A percentile compares a stretch with the other conserved stretches of the same genome.
Conservation (phyloP, 2,329 filamentous ascomycete genomes). For the Colletotrichum limetticola region DNA sequence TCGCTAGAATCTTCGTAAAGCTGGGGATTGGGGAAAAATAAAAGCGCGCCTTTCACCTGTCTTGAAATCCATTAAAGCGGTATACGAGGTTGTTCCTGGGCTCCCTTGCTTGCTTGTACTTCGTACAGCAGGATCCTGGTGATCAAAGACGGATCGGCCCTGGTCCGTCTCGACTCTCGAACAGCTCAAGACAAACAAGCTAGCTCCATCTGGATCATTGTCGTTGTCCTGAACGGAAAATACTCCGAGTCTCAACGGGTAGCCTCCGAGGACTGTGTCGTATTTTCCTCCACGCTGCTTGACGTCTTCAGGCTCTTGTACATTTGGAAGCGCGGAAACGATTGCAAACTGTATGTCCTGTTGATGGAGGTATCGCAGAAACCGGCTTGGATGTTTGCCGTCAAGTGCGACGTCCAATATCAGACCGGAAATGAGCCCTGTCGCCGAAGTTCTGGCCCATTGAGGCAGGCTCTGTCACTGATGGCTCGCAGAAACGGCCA, state of each 20-base stretch:
- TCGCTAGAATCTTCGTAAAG: not conserved
- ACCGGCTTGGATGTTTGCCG: not conserved
- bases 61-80: not conserved
- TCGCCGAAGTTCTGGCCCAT: not conserved
- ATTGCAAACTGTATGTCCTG: not conserved
- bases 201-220: not conserved
- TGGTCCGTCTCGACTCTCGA: not conserved
- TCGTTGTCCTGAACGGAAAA: conserved; percentile 6
- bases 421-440: not conserved
- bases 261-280: not conserved
- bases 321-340: not conserved
- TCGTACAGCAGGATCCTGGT: not conserved
- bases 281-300: not conserved
- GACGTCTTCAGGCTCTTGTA: not conserved
- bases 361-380: not conserved
- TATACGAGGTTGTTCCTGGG: conserved; percentile 1
- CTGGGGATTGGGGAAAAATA: not conserved
- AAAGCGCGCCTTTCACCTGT: not conserved
- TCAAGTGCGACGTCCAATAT: not conserved
- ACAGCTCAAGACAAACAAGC: not conserved
- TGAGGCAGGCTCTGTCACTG: not conserved
- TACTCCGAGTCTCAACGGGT: conserved; percentile 9
- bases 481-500: not conserved
- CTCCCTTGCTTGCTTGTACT: not conserved
- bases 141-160: conserved; percentile 21